These are phyloP conservation scores for Diplogelasinospora grovesii DNA, from an alignment of 495 filamentous ascomycete genomes.

Conservation along the genomic window DNA sequence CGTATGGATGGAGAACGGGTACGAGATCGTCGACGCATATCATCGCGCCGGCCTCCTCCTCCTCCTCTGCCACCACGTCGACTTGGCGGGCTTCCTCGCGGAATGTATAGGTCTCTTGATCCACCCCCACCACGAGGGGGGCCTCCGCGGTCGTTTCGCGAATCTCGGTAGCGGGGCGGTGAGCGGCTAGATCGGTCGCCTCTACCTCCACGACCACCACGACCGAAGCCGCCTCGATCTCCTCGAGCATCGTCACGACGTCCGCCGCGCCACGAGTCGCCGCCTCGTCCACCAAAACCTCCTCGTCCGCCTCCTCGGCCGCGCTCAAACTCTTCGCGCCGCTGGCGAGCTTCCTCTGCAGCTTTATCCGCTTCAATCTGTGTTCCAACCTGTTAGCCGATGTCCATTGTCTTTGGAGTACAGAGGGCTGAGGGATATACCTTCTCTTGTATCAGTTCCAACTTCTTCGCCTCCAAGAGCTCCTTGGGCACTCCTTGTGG, in stretches of 20 bases:
- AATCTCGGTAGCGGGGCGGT: slow-evolving; percentile 45
- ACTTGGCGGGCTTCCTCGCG: slow-evolving; percentile 16
- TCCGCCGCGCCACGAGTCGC: slow-evolving; percentile 30
- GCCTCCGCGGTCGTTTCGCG: slow-evolving; percentile 15
- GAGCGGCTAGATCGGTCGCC: no score
- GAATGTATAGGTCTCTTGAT: slow-evolving; percentile 26
- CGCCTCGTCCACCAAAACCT: slow-evolving; percentile 37
- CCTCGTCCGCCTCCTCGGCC: slow-evolving; percentile 51
- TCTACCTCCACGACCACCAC: slow-evolving; percentile 32
- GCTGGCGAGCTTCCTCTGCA: slow-evolving; percentile 61
- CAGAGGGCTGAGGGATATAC: no score
- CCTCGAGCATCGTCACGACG: slow-evolving; percentile 46
- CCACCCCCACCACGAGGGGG: slow-evolving; percentile 15
- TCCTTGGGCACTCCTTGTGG: slow-evolving; percentile 90
- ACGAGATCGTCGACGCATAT: slow-evolving; percentile 26
- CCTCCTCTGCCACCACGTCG: slow-evolving; percentile 19
- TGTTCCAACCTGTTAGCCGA: slow-evolving; percentile 10
- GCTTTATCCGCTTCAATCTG: slow-evolving; percentile 80
- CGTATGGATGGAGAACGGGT: slow-evolving; percentile 22
- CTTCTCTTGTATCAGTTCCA: slow-evolving; percentile 89
- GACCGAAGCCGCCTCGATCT: slow-evolving; percentile 39
- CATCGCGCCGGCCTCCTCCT: slow-evolving; percentile 17
- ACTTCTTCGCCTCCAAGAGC: slow-evolving; percentile 90
- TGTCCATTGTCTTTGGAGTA: no score
- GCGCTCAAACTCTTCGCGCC: slow-evolving; percentile 60